Evolutionary conservation across 176 grass and related monocot species (phyloP), one percentile per base, ranked within the genome.

Genomic region (Cenchrus americanus): DNA sequence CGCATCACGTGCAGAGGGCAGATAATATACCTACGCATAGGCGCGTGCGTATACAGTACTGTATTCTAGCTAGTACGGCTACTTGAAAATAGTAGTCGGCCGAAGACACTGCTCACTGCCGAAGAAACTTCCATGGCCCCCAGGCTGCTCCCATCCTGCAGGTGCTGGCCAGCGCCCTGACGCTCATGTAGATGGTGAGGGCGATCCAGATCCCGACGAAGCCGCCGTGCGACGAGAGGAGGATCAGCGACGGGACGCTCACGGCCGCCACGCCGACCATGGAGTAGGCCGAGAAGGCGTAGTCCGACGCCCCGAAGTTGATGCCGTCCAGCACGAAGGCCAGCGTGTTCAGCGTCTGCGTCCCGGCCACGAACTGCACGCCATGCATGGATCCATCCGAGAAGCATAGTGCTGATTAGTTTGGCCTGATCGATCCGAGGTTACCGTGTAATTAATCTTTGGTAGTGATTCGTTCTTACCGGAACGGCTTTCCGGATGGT

Each of bases 271-370:
- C 90, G 54, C 59, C 87, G 61, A 80, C 90, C 93, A 94, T 94
- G 32, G 93, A 94, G 87, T 90, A 92, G 6, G 89, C 93, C 24
- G 93, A 10, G 40, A 85, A 94, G 40, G 85, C 72, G 50, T 92
- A 94, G 74, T 94, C 93, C 2, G 93, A 94, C 47, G 93, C 93
- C 12, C 93, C 93, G 58, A 90, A 90, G 59, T 95, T 95, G 83
- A 92, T 12, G 49, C 93, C 90, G 46, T 95, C 90, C 63, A 95
- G 88, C 14, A 95, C 93, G 76, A 95, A 95, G 1, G 93, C 93
- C 88, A 95, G 44, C 2, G 87, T 83, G 67, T 95, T 95, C 1
- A 95, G 63, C 27, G 93, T 92, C 87, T 95, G 90, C 11, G 87
- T 90, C 32, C 86, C 85, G 5, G 90, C 93, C 62, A 92, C 88